These are phyloP conservation scores for Calonectria hongkongensis DNA, from an alignment of 2,329 filamentous ascomycete species.

Conservation along the genomic window DNA sequence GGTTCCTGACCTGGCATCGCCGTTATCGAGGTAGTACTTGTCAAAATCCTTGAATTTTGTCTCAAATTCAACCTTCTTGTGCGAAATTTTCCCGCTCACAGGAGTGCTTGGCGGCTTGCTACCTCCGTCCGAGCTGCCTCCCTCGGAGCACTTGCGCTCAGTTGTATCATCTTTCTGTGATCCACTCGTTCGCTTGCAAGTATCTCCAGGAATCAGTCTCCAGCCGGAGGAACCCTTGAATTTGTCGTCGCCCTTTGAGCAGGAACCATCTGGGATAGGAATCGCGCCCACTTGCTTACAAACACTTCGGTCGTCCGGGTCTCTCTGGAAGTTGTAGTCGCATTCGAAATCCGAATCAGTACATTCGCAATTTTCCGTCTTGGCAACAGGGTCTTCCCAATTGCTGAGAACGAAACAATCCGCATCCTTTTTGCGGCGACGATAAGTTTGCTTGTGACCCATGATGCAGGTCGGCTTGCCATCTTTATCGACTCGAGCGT, in stretches of 20 bases:
- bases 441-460: slow-evolving; percentile 94
- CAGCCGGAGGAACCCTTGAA: slow-evolving; percentile 94
- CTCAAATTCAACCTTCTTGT: slow-evolving; percentile 77
- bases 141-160: slow-evolving; percentile 85
- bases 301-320: slow-evolving; percentile 77
- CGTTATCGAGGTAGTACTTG: slow-evolving; percentile 86
- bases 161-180: slow-evolving; percentile 82
- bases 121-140: slow-evolving; percentile 58
- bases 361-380: slow-evolving; percentile 87
- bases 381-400: slow-evolving; percentile 85
- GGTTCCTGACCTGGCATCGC: slow-evolving; percentile 75
- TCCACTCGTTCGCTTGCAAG: slow-evolving; percentile 77
- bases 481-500: slow-evolving; percentile 86
- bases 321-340: slow-evolving; percentile 90
- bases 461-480: slow-evolving; percentile 92
- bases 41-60: slow-evolving; percentile 71
- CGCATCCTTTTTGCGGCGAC: slow-evolving; percentile 88
- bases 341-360: slow-evolving; percentile 93
- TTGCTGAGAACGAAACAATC: slow-evolving; percentile 92
- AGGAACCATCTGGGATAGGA: slow-evolving; percentile 81
- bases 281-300: slow-evolving; percentile 81
- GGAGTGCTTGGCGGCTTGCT: slow-evolving; percentile 67
- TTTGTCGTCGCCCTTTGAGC: slow-evolving; percentile 79
- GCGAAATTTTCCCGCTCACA: slow-evolving; percentile 79
- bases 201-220: slow-evolving; percentile 90